Evolutionary conservation across 176 grass and related monocot genomes (phyloP), one percentile per base, ranked within the genome.

Genomic region (Raddia guianensis): DNA sequence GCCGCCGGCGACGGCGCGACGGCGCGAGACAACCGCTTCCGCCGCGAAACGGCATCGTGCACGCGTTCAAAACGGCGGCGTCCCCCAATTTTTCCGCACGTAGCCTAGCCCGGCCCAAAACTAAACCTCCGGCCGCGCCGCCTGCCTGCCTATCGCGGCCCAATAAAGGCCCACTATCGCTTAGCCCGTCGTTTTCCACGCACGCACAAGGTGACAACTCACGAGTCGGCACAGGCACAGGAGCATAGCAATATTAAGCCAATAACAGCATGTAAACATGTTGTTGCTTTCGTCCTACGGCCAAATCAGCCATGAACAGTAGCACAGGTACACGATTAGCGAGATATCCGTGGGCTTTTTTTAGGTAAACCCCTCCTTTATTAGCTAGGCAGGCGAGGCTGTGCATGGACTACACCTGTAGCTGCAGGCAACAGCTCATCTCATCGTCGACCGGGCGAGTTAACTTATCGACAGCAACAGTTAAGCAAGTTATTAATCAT

Each of bases 331-430:
- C 33, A 48, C 20, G 21, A 68, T 49, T 7, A 34, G 62, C 86
- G 68, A 16, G 86, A 80, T 68, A 79, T 47, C 80, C 81, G 86
- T 88, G 86, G 79, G n/a, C 7, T 59, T 5, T 11, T 73, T 66
- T 40, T 77, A 66, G 58, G 37, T 82, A 87, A 87, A 64, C 66
- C 16, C 15, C 6, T 35, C 44, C 52, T 79, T 84, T 83, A 52
- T 9, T 70, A 72, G 35, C 56, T 75, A 12, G 12, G 66, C 37
- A 79, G 18, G 21, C 68, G 56, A 49, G 27, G 18, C 16, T 2
- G 33, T 42, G 46, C 63, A 60, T 84, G 76, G 45, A 59, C 14
- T 68, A 65, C 80, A 46, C 60, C 70, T 75, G 75, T 74, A 68
- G 48, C 49, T n/a, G 12, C 20, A 40, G 56, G 74, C 67, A 51